Base-by-base conservation (phyloP, 2,329 filamentous ascomycete genomes). In the Calcarisporium arbuscula region DNA sequence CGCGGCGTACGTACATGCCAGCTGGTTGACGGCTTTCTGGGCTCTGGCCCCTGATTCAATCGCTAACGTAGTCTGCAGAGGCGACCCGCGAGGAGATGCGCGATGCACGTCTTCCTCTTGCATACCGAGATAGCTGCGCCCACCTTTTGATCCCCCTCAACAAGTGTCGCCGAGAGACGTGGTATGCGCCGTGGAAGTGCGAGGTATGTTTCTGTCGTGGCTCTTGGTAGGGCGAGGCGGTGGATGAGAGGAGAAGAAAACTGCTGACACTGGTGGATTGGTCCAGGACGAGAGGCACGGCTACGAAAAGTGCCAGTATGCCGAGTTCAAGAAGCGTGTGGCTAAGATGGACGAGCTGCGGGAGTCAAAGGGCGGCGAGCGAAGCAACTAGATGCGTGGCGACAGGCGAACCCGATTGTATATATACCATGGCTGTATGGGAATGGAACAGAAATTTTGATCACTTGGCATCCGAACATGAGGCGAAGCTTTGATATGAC, bases 271-370 rank as follows among this genome's bases (percentile, higher is more conserved):
- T 34, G 36, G 35, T 35, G 38, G 31, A 11, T 27, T 5, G 20
- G 23, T 38, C 40, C 57, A 96, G 92, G 80, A 88, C 62, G 92
- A 98, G 73, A 76, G 92, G 70, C 92, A 98, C 68, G 83, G 81
- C 56, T 98, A 98, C 73, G 92, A 98, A 62, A 96, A 96, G 65
- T 98, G 92, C 77, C 92, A 98, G 58, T 98, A 98, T 66, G 85
- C 85, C 46, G 92, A 96, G 62, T 98, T 98, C 74, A 95, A 95
- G 80, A 87, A 90, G 75, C 81, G 92, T 39, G 92, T 98, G 46
- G 86, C 84, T 57, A 96, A 95, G 80, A 98, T 98, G 92, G 80
- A 96, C 54, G 89, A 98, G 71, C 67, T 98, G 57, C 77, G 88
- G 58, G 89, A 79, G 48, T 80, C 85, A 41, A 94, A 94, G 76